These are phyloP conservation scores for Pyrenopolyporus hunteri DNA, from an alignment of 495 filamentous ascomycete genomes.

Conservation along the genomic window DNA sequence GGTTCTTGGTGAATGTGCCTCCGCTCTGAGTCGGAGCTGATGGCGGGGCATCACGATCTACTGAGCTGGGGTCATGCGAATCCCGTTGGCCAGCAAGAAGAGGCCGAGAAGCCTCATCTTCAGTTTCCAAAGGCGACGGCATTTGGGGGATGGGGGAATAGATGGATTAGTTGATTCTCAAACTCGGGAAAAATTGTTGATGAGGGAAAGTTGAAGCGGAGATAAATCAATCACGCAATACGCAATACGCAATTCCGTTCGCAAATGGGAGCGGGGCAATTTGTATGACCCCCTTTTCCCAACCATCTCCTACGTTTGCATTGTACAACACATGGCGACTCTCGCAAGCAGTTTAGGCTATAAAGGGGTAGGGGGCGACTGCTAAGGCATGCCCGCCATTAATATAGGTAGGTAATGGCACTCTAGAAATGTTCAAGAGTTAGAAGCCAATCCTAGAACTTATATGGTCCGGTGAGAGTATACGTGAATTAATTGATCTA, in stretches of 20 bases:
- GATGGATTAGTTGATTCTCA: background rate
- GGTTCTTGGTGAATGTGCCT: conserved; percentile 53
- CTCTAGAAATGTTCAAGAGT: no score
- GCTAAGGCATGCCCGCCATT: no score
- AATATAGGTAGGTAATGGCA: no score
- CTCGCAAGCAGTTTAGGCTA: background rate
- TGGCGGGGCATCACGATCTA: conserved; percentile 6
- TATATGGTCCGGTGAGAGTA: no score
- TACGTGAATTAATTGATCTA: no score
- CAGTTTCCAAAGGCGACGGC: conserved; percentile 14
- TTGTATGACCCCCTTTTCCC: background rate
- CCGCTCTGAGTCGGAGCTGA: conserved; percentile 9
- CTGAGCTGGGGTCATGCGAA: background rate
- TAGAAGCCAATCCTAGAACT: no score
- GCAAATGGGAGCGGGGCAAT: background rate
- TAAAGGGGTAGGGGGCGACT: no score
- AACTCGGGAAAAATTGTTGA: conserved; percentile 4
- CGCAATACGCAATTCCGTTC: conserved; percentile 26
- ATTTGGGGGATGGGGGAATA: background rate
- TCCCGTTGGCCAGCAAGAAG: conserved; percentile 38
- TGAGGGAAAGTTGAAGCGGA: conserved; percentile 21
- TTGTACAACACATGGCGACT: background rate
- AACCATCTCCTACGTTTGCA: background rate
- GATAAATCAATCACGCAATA: conserved; percentile 25
- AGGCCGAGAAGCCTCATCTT: conserved; percentile 38